phyloP scores from a whole-genome alignment of 345 rosid species.

The Eucalyptus albens region DNA sequence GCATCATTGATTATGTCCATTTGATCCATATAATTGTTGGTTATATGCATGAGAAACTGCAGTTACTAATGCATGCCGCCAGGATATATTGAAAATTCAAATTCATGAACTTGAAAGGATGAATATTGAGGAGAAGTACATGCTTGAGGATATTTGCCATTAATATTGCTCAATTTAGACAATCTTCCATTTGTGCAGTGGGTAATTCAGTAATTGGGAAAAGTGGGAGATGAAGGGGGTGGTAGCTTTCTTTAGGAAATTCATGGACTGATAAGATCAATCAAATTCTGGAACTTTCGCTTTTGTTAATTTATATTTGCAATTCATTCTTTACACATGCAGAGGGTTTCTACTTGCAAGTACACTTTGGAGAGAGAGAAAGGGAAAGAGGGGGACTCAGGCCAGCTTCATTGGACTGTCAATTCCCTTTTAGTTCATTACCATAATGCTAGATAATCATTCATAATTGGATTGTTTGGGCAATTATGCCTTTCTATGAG shows the following conservation, averaged over 20 bases:
- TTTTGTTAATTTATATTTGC: background rate
- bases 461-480: background rate
- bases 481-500: background rate
- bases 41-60: background rate
- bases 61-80: background rate
- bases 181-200: background rate
- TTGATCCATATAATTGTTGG: background rate
- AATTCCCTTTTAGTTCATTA: background rate
- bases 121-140: background rate
- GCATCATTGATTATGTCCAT: background rate
- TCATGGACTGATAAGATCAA: background rate
- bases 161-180: background rate
- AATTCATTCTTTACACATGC: background rate
- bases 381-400: background rate
- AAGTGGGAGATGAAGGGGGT: background rate
- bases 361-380: background rate
- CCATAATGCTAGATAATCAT: background rate
- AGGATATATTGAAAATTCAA: background rate
- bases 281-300: background rate
- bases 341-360: background rate
- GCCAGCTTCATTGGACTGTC: background rate
- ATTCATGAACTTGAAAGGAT: background rate
- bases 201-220: background rate
- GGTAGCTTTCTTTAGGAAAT: background rate
- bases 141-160: background rate